Evolutionary conservation across 345 rosid genomes (phyloP).

Genomic region (Fremontodendron californicum): DNA sequence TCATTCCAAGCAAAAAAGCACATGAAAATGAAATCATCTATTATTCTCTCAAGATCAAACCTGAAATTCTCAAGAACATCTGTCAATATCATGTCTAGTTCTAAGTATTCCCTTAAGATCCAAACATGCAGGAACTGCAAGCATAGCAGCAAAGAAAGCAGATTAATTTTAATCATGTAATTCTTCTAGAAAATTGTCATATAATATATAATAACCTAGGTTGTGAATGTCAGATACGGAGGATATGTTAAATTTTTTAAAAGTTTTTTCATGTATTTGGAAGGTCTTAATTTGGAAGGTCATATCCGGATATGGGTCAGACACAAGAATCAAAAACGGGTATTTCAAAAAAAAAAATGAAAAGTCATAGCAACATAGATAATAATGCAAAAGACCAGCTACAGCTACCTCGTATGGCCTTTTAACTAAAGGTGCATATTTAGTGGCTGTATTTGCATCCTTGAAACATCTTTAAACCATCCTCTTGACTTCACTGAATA

Average conservation of each 20-base stretch:
- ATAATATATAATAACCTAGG: neutral
- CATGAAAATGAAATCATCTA: constrained; percentile 28
- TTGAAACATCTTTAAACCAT: neutral
- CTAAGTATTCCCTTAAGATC: constrained; percentile 29
- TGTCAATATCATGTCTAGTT: constrained; percentile 15
- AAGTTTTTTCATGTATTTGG: no score
- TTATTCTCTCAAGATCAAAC: constrained; percentile 16
- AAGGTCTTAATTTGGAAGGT: no score
- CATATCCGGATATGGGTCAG: no score
- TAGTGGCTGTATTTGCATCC: neutral
- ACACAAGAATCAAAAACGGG: no score
- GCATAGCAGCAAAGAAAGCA: neutral
- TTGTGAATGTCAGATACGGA: no score
- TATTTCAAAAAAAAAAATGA: no score
- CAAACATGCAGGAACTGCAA: constrained; percentile 29
- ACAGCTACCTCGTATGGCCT: constrained; percentile 30
- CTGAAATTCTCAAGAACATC: constrained; percentile 8
- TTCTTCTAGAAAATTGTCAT: neutral
- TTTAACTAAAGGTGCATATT: neutral
- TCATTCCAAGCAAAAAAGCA: constrained; percentile 32
- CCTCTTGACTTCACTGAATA: constrained; percentile 2
- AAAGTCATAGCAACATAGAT: no score
- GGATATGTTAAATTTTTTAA: no score
- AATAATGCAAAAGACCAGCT: neutral
- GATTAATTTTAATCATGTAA: neutral